Percentiles rank a stretch among this genome's conserved stretches.
These are phyloP conservation scores for Boletus rubropictus DNA, from an alignment of 768 basidiomycete species.

Conservation along the genomic window DNA sequence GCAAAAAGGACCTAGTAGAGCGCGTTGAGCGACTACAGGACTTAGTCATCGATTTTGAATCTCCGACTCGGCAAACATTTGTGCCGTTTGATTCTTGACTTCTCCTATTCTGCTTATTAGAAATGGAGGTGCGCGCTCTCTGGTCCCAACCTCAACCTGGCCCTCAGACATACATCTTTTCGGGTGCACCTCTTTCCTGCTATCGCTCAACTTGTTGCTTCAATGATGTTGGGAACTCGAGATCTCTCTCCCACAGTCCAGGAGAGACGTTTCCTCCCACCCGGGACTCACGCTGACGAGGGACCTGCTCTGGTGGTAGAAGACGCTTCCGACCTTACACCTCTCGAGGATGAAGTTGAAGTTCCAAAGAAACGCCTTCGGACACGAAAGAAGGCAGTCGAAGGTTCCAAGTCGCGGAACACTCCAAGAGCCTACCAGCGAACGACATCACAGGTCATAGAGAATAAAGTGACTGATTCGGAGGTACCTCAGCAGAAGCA, in stretches of 20 bases:
- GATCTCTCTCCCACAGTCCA: not conserved
- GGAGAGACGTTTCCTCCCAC: constrained; percentile 1
- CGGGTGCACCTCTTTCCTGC: not conserved
- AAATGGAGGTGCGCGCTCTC: not conserved
- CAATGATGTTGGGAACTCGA: not conserved
- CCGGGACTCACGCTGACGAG: not conserved
- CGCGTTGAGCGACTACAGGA: not conserved
- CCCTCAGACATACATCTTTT: not conserved
- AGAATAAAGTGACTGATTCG: constrained; percentile 1
- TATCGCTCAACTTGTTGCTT: not conserved
- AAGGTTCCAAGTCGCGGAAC: not conserved
- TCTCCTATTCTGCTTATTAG: constrained; percentile 9
- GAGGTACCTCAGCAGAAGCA: constrained; percentile 24
- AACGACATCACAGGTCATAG: constrained; percentile 9
- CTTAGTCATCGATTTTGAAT: constrained; percentile 11
- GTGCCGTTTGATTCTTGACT: constrained; percentile 4
- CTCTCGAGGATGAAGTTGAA: constrained; percentile 9
- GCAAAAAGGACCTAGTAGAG: not conserved
- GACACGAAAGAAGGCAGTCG: not conserved
- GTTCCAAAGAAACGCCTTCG: not conserved
- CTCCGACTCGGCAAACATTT: constrained; percentile 14
- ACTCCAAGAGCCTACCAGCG: not conserved
- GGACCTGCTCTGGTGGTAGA: not conserved
- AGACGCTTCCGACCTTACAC: constrained; percentile 14
- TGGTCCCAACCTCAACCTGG: not conserved